These are phyloP conservation scores for Phytopythium kandeliae DNA, from an alignment of 352 stramenopile species.

Conservation along the genomic window DNA sequence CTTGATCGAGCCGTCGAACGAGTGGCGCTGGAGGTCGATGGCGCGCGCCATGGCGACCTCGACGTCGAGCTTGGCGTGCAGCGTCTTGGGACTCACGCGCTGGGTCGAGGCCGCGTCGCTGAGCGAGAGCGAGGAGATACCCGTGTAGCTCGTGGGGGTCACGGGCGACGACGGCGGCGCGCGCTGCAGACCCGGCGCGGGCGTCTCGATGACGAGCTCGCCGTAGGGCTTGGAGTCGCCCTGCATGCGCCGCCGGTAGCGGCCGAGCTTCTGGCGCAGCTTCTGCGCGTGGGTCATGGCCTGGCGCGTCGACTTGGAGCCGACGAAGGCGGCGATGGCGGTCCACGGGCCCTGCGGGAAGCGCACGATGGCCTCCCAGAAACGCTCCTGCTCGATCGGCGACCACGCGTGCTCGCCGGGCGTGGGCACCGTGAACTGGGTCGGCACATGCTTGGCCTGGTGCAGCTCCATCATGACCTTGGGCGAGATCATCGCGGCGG, in stretches of 20 bases:
- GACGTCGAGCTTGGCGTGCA: conserved; percentile 9
- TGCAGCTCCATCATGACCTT: conserved; percentile 57
- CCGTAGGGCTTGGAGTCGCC: conserved; percentile 23
- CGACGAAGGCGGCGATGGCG: conserved; percentile 49
- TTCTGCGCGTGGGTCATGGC: conserved; percentile 70
- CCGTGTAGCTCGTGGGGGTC: conserved; percentile 19
- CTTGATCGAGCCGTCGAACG: conserved; percentile 10
- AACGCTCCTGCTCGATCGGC: conserved; percentile 33
- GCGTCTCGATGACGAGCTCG: conserved; percentile 8
- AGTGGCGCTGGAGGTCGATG: conserved; percentile 11
- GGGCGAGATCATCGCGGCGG: conserved; percentile 36
- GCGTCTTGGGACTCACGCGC: conserved; percentile 11
- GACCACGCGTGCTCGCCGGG: conserved; percentile 49
- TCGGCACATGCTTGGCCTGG: conserved; percentile 46
- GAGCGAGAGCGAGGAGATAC: conserved; percentile 18
- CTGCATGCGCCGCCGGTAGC: conserved; percentile 45
- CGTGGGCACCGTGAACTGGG: conserved; percentile 52
- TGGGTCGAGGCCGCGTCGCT: conserved; percentile 8
- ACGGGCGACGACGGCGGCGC: conserved; percentile 17
- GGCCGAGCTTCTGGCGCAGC: conserved; percentile 56
- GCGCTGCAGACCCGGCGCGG: conserved; percentile 5
- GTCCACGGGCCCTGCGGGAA: conserved; percentile 63
- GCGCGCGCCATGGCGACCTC: conserved; percentile 16
- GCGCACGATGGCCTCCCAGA: conserved; percentile 51
- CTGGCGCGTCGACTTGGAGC: conserved; percentile 57